A percentile compares a stretch with the other conserved stretches of the same genome.
Conservation (phyloP, 495 filamentous ascomycete genomes). For the Aspergillus baeticus region DNA sequence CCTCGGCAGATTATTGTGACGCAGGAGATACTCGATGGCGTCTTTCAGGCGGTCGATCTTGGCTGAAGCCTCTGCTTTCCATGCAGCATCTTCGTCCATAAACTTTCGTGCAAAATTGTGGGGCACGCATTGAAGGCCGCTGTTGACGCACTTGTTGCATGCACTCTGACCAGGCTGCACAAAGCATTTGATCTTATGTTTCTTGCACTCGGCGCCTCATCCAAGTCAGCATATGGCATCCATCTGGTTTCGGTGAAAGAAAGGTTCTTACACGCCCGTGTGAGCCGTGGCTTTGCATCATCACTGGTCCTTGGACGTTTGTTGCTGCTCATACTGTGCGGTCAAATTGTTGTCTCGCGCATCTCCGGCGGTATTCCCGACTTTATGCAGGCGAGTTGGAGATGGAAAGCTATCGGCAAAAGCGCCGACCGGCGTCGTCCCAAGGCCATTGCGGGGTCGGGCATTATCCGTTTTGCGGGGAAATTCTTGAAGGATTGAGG, state of each 20-base stretch:
- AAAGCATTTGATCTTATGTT: slow-evolving; percentile 13
- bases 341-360: background rate
- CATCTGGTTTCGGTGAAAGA: background rate
- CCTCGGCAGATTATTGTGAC: background rate
- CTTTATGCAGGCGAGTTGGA: background rate
- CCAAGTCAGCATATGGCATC: background rate
- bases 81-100: slow-evolving; percentile 10
- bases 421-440: background rate
- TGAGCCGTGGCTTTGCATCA: background rate
- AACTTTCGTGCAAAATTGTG: slow-evolving; percentile 13
- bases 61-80: slow-evolving; percentile 7
- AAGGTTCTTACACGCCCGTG: background rate
- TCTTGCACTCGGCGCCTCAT: slow-evolving; percentile 12
- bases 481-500: too few species aligned
- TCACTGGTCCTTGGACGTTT: background rate
- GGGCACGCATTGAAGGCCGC: slow-evolving; percentile 6
- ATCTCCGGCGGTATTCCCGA: background rate
- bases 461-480: too few species aligned
- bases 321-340: background rate
- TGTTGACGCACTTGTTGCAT: slow-evolving; percentile 1
- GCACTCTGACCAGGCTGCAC: background rate
- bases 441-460: too few species aligned
- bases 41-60: slow-evolving; percentile 2
- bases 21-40: slow-evolving; percentile 6
- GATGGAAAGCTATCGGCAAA: too few species aligned